A percentile compares a stretch with the other conserved stretches of the same genome.
Evolutionary conservation across 805 yeast species (phyloP).

Genomic region (Lachancea fermentati): DNA sequence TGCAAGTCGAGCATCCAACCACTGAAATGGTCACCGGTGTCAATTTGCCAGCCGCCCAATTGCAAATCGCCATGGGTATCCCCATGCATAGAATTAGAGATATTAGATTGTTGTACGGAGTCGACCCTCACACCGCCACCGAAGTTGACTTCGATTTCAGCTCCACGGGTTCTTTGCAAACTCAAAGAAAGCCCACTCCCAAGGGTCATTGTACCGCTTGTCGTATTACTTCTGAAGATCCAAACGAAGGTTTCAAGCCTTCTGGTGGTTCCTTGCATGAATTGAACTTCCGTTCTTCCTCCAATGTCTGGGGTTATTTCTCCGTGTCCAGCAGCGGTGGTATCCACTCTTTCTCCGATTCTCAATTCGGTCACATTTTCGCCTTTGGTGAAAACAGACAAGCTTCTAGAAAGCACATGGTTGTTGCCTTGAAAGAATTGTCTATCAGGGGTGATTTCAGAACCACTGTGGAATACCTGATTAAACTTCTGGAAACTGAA

Average conservation of each 20-base stretch:
- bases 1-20: constrained; percentile 99
- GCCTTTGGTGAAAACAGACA: constrained; percentile 99
- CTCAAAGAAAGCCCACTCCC: constrained; percentile 90
- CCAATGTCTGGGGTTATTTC: constrained; percentile 99
- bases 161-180: constrained; percentile 59
- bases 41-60: constrained; percentile 95
- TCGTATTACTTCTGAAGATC: constrained; percentile 98
- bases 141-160: constrained; percentile 87
- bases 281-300: constrained; percentile 91
- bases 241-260: constrained; percentile 98
- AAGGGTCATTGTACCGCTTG: constrained; percentile 99
- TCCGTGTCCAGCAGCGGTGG: constrained; percentile 95
- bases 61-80: constrained; percentile 99
- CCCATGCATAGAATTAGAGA: constrained; percentile 94
- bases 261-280: constrained; percentile 96
- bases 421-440: constrained; percentile 93
- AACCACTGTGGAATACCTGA: constrained; percentile 95
- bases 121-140: constrained; percentile 88
- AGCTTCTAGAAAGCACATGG: constrained; percentile 98
- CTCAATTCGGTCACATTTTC: constrained; percentile 98
- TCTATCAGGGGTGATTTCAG: constrained; percentile 98
- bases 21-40: constrained; percentile 99
- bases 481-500: constrained; percentile 91
- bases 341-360: constrained; percentile 95
- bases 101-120: constrained; percentile 88